Conservation (phyloP, 106 monocot species). For the Apostasia shenzhenica region DNA sequence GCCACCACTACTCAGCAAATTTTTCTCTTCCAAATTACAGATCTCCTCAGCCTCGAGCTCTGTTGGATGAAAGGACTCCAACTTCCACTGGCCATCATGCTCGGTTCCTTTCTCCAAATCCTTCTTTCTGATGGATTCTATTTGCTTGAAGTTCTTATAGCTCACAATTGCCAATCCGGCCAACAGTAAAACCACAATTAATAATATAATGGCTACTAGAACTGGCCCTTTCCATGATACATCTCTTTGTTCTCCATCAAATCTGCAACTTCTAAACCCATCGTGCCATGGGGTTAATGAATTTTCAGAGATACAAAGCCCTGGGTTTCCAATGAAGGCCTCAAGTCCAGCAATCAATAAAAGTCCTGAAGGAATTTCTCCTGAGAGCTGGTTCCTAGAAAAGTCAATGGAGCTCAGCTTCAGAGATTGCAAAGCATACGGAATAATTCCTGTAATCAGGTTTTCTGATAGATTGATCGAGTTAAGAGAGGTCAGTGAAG, state of each 20-base stretch:
- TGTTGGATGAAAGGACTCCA: slow-evolving; percentile 55
- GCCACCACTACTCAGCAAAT: slow-evolving; percentile 66
- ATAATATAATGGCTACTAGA: slow-evolving; percentile 13
- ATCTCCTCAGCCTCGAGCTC: slow-evolving; percentile 64
- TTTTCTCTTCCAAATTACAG: slow-evolving; percentile 42
- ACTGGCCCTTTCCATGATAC: slow-evolving; percentile 9
- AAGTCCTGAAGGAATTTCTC: slow-evolving; percentile 49
- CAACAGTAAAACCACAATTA: slow-evolving; percentile 12
- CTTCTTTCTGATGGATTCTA: slow-evolving; percentile 19
- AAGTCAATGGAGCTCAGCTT: slow-evolving; percentile 66
- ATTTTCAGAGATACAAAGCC: slow-evolving; percentile 36
- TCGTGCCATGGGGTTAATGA: slow-evolving; percentile 4
- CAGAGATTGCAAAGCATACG: slow-evolving; percentile 35
- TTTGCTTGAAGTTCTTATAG: slow-evolving; percentile 45
- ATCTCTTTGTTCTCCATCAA: slow-evolving; percentile 10
- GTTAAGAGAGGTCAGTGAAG: slow-evolving; percentile 46
- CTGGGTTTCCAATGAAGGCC: slow-evolving; percentile 42
- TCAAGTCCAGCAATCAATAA: slow-evolving; percentile 44
- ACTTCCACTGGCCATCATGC: slow-evolving; percentile 28
- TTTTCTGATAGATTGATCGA: slow-evolving; percentile 69
- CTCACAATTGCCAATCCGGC: slow-evolving; percentile 29
- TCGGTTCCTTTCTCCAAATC: slow-evolving; percentile 22
- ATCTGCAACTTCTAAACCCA: slow-evolving; percentile 22
- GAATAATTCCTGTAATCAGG: slow-evolving; percentile 48
- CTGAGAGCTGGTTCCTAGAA: slow-evolving; percentile 44